Conservation (phyloP, 495 filamentous ascomycete species). For the Daldinia caldariorum region DNA sequence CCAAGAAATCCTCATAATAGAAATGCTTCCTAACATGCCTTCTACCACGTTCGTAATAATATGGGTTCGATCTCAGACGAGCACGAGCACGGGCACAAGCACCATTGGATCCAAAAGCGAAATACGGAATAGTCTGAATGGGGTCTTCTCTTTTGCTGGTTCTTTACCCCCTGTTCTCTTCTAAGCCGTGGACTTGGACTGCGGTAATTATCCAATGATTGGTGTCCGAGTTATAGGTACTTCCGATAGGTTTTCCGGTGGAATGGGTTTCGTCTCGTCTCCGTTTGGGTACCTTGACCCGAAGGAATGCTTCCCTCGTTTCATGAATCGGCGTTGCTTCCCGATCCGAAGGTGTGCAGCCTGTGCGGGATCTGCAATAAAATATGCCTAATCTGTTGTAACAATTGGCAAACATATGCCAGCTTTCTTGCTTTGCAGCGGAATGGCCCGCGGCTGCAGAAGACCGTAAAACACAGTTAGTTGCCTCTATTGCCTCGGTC, state of each 20-base stretch:
- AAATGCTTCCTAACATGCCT: conserved; percentile 12
- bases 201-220: conserved; percentile 27
- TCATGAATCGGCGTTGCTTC: conserved; percentile 43
- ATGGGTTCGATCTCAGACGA: conserved; percentile 31
- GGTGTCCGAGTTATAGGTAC: conserved; percentile 15
- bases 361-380: conserved; percentile 34
- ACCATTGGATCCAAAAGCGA: conserved; percentile 1
- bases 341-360: conserved; percentile 40
- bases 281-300: conserved; percentile 41
- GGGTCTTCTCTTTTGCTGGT: neutral
- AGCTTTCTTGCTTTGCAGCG: conserved; percentile 41
- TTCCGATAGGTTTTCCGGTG: conserved; percentile 39
- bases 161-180: neutral
- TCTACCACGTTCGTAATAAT: conserved; percentile 12
- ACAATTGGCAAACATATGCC: conserved; percentile 36
- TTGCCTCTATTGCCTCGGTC: neutral
- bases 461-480: conserved; percentile 3
- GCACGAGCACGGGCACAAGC: neutral
- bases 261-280: conserved; percentile 41
- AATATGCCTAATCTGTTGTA: conserved; percentile 26
- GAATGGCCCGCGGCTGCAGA: conserved; percentile 38
- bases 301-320: conserved; percentile 43
- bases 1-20: neutral
- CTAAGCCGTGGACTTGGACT: conserved; percentile 31
- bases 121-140: neutral